Evolutionary conservation across 2,329 filamentous ascomycete species (phyloP).

Genomic region (Penicillium sp.): DNA sequence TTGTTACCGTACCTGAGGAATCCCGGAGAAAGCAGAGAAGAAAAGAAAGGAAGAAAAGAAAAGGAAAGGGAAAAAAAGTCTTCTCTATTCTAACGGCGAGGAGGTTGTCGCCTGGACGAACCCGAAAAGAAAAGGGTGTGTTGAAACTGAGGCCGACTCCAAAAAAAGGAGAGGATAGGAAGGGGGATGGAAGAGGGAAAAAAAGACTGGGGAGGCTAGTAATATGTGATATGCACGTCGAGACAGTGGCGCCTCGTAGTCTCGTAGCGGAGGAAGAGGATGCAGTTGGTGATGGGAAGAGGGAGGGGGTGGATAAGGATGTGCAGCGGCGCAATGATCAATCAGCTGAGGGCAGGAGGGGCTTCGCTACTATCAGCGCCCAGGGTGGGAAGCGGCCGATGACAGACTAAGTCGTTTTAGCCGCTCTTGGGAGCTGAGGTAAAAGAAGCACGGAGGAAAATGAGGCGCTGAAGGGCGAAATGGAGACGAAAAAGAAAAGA

Average conservation of each 20-base stretch:
- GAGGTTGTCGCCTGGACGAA: constrained; percentile 33
- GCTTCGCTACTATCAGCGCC: constrained; percentile 12
- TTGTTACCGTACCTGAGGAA: constrained; percentile 16
- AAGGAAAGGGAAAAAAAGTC: background rate
- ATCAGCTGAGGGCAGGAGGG: constrained; percentile 32
- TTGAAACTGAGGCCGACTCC: constrained; percentile 22
- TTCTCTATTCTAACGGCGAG: constrained; percentile 16
- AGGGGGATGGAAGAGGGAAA: constrained; percentile 19
- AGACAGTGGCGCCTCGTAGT: constrained; percentile 25
- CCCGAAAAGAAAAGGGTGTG: constrained; percentile 21
- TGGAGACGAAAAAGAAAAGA: constrained; percentile 5
- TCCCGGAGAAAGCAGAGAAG: constrained; percentile 8
- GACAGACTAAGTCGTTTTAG: constrained; percentile 17
- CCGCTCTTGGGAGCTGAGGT: constrained; percentile 13
- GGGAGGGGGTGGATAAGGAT: constrained; percentile 26
- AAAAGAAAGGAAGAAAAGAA: constrained; percentile 7
- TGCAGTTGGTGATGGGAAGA: constrained; percentile 13
- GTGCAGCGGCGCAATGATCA: constrained; percentile 32
- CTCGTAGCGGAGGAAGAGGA: constrained; percentile 16
- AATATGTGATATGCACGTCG: constrained; percentile 34
- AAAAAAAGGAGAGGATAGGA: constrained; percentile 23
- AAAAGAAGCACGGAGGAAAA: constrained; percentile 8
- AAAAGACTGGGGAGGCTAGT: constrained; percentile 26
- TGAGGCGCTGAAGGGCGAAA: background rate
- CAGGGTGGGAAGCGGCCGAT: constrained; percentile 23